Evolutionary conservation across 495 filamentous ascomycete species (phyloP), one percentile per base, ranked within the genome.

Genomic region (Hyaloscypha variabilis): DNA sequence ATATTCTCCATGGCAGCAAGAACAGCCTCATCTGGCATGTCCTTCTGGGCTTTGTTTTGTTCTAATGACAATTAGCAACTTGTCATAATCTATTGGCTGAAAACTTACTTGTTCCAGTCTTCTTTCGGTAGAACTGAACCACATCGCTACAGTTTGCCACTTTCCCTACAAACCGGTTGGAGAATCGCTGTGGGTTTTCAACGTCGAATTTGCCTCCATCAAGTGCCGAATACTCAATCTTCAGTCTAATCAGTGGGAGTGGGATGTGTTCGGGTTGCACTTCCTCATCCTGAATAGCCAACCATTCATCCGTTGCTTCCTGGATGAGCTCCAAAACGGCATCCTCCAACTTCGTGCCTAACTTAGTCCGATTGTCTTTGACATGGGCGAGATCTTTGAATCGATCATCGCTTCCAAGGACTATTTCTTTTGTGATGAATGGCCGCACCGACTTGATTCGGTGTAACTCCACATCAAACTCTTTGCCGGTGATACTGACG

Each of bases 101-200:
- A 24, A 19, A 59, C 64, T 65, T 65, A 65, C 70, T 69, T 13
- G 29, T 26, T 36, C 60, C 76, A 46, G 83, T 81, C 76, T 96
- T 97, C 77, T 95, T 97, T 13, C 92, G 86, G 75, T 97, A 87
- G 68, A 96, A 97, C 69, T 95, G 89, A 2, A 99, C 87, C 1
- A 99, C 93, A 68, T 99, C 95, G 69, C 91, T 95, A 1, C 90
- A 86, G 69, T 99, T 99, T 11, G 95, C 95, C 0, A 98, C 95
- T 71, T 89, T 92, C 8, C 87, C 89, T 1, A 89, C 83, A 69
- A 99, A 99, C 5, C 94, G 87, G 75, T 96, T 97, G 0, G 96
- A 98, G 69, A 98, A 98, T 5, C 95, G 87, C 71, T 98, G 95
- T 19, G 95, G 95, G 65, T 99, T 99, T 72, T 98, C 96, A 62